Evolutionary conservation across 306 rosid genomes (phyloP).

Genomic region (Abrus pulchellus): DNA sequence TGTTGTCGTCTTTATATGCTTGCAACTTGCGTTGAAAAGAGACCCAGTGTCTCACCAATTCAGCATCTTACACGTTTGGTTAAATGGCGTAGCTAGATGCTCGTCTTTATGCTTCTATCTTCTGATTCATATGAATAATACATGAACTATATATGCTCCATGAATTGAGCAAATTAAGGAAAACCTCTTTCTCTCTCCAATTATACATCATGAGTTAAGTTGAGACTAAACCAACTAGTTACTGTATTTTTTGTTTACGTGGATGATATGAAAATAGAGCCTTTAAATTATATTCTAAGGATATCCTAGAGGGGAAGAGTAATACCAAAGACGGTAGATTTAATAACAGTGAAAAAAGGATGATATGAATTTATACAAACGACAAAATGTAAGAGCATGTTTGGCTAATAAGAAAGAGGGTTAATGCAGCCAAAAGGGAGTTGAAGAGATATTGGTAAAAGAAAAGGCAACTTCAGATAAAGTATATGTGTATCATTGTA

Average conservation of each 20-base stretch:
- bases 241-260: not conserved
- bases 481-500: not conserved
- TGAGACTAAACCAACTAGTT: not conserved
- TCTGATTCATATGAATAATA: not conserved
- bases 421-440: not conserved
- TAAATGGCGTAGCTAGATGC: not conserved
- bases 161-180: slow-evolving; percentile 24
- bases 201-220: not conserved
- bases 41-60: not conserved
- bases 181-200: slow-evolving; percentile 12
- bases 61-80: not conserved
- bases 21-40: not conserved
- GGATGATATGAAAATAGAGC: slow-evolving; percentile 5
- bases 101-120: not conserved
- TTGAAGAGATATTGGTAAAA: not conserved
- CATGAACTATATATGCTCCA: not conserved
- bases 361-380: not conserved
- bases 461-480: not conserved
- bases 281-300: not conserved
- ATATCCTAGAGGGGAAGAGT: not conserved
- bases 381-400: slow-evolving; percentile 18
- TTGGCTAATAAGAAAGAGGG: not conserved
- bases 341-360: not conserved
- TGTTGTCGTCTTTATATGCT: slow-evolving; percentile 7
- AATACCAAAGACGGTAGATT: not conserved